Base-by-base conservation (phyloP, 768 basidiomycete species). In the Podaxis pistillaris region DNA sequence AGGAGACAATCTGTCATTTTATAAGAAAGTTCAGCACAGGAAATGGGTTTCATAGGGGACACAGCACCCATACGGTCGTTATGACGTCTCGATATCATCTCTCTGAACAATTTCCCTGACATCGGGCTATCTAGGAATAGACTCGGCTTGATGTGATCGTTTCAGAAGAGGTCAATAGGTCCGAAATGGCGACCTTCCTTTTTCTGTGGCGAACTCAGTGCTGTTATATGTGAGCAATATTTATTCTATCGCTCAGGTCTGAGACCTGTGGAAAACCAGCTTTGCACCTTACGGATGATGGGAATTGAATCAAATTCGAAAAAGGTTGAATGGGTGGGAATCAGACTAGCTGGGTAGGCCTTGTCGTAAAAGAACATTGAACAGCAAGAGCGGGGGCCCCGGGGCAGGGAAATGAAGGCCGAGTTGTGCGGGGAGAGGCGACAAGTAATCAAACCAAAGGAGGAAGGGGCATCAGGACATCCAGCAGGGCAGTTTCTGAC, bases 391-490 rank as follows among this genome's bases (percentile, higher is more conserved):
- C 9, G 2, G 33, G 6, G 33, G 33, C 33, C 9, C 33, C 9
- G 33, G 33, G 2, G 30, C 12, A 28, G 9, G 24, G 24, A 26
- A 26, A 53, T 49, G 44, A 19, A 37, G 17, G 26, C 57, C 57
- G 57, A 47, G 44, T 49, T 58, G 44, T 46, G 26, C 57, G 57
- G 57, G 30, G 17, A 41, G 37, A 19, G 17, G 28, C 13, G 44
- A 58, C 41, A 47, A n/a, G 57, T 44, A 58, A 58, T 58, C 17
- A 58, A 58, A 58, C 57, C 57, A 58, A 58, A 58, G 17, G 33
- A 19, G 57, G 57, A 58, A 58, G 41, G 37, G 11, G 54, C 17
- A 51, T 13, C 19, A 51, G 26, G 26, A 40, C 38, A 12, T 40
- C 38, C 51, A 52, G 26, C 52, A 33, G 54, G 38, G 49, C 49